phyloP scores from a whole-genome alignment of 139 green algal species.

The Chlamydomonas incerta region DNA sequence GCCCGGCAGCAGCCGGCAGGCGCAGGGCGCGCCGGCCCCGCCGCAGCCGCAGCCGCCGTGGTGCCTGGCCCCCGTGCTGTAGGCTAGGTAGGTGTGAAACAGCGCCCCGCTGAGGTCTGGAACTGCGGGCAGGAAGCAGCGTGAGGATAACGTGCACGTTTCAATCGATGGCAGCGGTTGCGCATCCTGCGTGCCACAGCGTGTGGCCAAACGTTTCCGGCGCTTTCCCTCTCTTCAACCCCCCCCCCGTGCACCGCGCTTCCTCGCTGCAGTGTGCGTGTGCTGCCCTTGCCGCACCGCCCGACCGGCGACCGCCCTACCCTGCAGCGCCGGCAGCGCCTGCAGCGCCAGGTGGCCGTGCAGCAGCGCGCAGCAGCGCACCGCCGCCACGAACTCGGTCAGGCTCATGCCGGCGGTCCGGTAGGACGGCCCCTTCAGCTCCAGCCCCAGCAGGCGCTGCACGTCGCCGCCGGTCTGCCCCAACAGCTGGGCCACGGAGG shows the following conservation, averaged over 20 bases:
- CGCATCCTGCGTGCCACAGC: no score
- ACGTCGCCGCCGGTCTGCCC: neutral
- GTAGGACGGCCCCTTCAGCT: neutral
- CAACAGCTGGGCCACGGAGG: neutral
- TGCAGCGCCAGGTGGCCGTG: conserved; percentile 24
- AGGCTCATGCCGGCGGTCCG: conserved; percentile 5
- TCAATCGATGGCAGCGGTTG: no score
- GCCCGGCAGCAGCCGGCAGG: conserved; percentile 3
- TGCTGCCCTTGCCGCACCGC: no score
- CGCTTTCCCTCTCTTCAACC: no score
- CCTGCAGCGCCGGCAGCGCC: conserved; percentile 11
- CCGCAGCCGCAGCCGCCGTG: no score
- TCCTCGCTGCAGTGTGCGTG: no score
- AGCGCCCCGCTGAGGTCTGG: conserved; percentile 21
- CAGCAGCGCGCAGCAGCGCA: conserved; percentile 11
- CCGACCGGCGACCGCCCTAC: neutral
- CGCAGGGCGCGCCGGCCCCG: neutral
- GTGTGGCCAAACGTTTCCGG: no score
- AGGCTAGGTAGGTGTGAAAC: neutral
- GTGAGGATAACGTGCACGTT: no score
- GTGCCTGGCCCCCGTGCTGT: neutral
- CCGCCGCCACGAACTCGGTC: neutral
- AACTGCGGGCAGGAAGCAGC: neutral
- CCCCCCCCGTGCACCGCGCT: no score
- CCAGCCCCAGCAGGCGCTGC: conserved; percentile 8